Evolutionary conservation across 2,329 filamentous ascomycete genomes (phyloP).

Genomic region (Alternaria sp.): DNA sequence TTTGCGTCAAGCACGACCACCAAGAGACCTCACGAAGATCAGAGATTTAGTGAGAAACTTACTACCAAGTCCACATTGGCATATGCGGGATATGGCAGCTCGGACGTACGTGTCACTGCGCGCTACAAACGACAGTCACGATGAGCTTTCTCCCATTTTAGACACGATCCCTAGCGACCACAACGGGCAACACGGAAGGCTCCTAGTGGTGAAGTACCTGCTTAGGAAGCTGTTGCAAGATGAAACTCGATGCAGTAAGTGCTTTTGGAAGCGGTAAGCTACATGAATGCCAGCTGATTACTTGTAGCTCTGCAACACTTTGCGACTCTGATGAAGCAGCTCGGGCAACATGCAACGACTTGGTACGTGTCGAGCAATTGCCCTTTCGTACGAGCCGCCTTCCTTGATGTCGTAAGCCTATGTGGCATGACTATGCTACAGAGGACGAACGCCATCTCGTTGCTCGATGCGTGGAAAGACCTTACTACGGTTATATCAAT

Average conservation of each 20-base stretch:
- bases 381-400: constrained; percentile 47
- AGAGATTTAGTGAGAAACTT: constrained; percentile 68
- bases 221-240: constrained; percentile 34
- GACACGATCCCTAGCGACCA: constrained; percentile 18
- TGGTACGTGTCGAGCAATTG: constrained; percentile 39
- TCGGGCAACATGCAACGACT: constrained; percentile 21
- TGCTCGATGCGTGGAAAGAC: constrained; percentile 32
- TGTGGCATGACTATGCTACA: constrained; percentile 37
- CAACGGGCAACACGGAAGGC: constrained; percentile 45
- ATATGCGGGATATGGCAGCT: constrained; percentile 81
- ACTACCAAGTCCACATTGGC: constrained; percentile 76
- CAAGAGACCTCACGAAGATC: constrained; percentile 64
- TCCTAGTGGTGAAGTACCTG: constrained; percentile 47
- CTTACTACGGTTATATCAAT: constrained; percentile 31
- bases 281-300: constrained; percentile 7
- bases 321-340: constrained; percentile 30
- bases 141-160: constrained; percentile 34
- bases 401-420: constrained; percentile 48
- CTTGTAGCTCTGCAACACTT: constrained; percentile 30
- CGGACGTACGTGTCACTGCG: constrained; percentile 65
- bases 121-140: constrained; percentile 33
- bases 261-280: not conserved
- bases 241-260: constrained; percentile 24
- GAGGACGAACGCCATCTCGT: constrained; percentile 27
- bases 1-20: constrained; percentile 74